phyloP scores from a whole-genome alignment of 257 asterid genomes.

The Solanum sitiens region DNA sequence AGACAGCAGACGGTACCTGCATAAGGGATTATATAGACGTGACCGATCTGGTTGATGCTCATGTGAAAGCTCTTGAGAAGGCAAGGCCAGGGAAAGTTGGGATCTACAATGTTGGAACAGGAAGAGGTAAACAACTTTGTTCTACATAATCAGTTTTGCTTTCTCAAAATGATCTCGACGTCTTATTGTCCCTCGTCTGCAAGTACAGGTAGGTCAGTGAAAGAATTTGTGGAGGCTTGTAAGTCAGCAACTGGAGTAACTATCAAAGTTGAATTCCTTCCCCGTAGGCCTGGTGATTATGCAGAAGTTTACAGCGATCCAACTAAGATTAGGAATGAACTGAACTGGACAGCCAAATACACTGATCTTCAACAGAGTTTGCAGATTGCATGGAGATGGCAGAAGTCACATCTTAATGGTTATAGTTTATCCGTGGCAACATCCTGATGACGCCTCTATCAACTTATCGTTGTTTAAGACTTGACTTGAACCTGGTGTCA shows the following conservation, averaged over 20 bases:
- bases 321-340: constrained; percentile 50
- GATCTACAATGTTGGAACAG: constrained; percentile 83
- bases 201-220: constrained; percentile 57
- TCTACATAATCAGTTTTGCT: background rate
- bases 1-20: constrained; percentile 73
- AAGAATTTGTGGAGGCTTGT: constrained; percentile 89
- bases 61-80: constrained; percentile 79
- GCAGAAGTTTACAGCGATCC: constrained; percentile 92
- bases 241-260: constrained; percentile 77
- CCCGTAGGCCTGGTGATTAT: constrained; percentile 87
- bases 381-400: constrained; percentile 93
- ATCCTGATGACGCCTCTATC: constrained; percentile 14
- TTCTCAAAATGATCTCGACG: background rate
- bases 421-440: constrained; percentile 27
- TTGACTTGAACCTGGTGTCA: background rate
- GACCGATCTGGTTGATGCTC: constrained; percentile 84
- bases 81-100: constrained; percentile 62
- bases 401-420: constrained; percentile 66
- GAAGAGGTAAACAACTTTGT: constrained; percentile 29
- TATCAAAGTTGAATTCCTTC: constrained; percentile 71
- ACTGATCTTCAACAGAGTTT: constrained; percentile 61
- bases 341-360: constrained; percentile 83
- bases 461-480: background rate
- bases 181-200: background rate
- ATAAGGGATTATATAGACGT: constrained; percentile 81